phyloP scores from a whole-genome alignment of 768 basidiomycete species.

The Suillus tomentosus region DNA sequence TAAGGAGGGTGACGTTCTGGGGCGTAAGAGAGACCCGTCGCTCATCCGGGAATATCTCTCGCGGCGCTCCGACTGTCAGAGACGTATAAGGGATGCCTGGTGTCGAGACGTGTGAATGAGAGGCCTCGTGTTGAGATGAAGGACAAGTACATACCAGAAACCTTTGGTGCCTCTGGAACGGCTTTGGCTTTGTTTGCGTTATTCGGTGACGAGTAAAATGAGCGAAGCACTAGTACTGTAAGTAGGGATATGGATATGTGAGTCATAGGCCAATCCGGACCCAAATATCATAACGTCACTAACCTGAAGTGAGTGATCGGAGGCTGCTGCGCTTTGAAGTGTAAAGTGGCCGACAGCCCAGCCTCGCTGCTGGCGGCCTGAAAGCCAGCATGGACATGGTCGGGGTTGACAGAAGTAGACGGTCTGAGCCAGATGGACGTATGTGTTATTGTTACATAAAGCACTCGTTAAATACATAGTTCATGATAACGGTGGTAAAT shows the following conservation, averaged over 20 bases:
- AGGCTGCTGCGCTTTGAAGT: conserved; percentile 16
- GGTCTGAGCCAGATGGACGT: conserved; percentile 14
- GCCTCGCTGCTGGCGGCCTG: conserved; percentile 28
- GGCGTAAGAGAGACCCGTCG: conserved; percentile 82
- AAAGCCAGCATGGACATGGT: conserved; percentile 35
- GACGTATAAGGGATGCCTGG: conserved; percentile 69
- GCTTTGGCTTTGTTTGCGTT: conserved; percentile 22
- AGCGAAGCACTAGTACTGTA: conserved; percentile 32
- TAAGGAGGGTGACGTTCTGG: conserved; percentile 68
- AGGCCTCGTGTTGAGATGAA: not conserved
- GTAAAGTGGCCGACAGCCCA: conserved; percentile 24
- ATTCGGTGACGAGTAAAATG: conserved; percentile 33
- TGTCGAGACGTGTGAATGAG: conserved; percentile 9
- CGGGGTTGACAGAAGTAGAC: conserved; percentile 23
- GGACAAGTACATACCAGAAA: conserved; percentile 26
- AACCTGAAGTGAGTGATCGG: conserved; percentile 29
- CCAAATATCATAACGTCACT: conserved; percentile 1
- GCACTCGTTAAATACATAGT: conserved; percentile 8
- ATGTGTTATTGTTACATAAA: conserved; percentile 35
- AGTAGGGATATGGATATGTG: conserved; percentile 7
- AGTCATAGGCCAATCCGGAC: not conserved
- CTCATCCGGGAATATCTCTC: conserved; percentile 77
- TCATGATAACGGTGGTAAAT: conserved; percentile 8
- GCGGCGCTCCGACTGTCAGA: conserved; percentile 74
- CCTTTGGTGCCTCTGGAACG: conserved; percentile 21